Base-by-base conservation (phyloP, 805 yeast species). In the Candida alai region DNA sequence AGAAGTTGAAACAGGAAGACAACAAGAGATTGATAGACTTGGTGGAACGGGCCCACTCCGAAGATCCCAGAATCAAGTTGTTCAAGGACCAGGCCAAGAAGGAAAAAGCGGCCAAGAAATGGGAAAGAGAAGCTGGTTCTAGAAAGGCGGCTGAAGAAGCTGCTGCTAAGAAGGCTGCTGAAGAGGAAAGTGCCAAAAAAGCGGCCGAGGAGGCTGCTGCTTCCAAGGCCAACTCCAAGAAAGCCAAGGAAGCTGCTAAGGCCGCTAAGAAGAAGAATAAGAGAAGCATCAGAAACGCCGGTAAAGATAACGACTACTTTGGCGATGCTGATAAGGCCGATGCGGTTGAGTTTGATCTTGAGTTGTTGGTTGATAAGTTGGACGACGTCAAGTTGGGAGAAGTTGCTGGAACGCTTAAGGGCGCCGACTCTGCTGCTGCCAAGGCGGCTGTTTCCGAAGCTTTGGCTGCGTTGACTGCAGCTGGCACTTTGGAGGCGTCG, bases 41-140 rank as follows among this genome's bases (percentile, higher is more conserved):
- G 39, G 90, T 93, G 34, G 95, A 85, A 64, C 78, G 93, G 61
- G 96, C 95, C 25, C 73, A 84, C 54, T 56, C 74, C 44, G 93
- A 84, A 67, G 98, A 93, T 65, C 97, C 98, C 50, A 84, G 98
- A 70, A 85, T 93, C 65, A 86, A 81, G 69, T 56, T 74, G 56
- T 89, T 89, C 80, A 90, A 89, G 72, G 95, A 90, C 48, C 84
- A 78, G 34, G 97, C 89, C 65, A 86, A 85, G 78, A 81, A 81
- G 62, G 97, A 85, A 61, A 90, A 90, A 74, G 98, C 85, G 58
- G 79, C 78, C 63, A 78, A 73, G 74, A 93, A 90, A 68, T 90
- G 97, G 97, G 97, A 93, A 65, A 84, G 81, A 62, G 97, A 89
- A 64, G 96, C 97, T 35, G 97, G 96, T 50, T 79, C 95, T 20